Evolutionary conservation across 2,329 filamentous ascomycete genomes (phyloP).

Genomic region (Botryotinia narcissicola): DNA sequence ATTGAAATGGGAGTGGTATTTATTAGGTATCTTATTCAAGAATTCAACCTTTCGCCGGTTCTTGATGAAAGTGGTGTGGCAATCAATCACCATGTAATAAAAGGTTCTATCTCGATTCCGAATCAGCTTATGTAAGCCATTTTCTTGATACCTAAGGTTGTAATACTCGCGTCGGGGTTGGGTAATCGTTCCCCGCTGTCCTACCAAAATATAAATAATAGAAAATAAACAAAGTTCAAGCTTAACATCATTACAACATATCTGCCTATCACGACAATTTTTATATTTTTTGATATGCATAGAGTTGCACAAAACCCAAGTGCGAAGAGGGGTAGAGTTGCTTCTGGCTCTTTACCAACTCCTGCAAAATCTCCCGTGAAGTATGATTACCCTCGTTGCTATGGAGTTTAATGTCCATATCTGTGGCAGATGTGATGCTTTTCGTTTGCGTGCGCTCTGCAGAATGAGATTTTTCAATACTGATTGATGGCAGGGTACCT

Average conservation of each 20-base stretch:
- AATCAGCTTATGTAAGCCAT: not conserved
- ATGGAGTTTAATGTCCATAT: constrained; percentile 2
- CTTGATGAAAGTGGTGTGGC: not conserved
- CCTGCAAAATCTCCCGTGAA: constrained; percentile 41
- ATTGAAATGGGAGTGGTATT: not conserved
- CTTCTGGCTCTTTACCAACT: constrained; percentile 40
- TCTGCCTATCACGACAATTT: not conserved
- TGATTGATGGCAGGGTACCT: constrained; percentile 64
- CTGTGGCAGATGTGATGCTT: constrained; percentile 11
- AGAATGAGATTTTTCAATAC: not conserved
- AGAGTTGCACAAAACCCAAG: constrained; percentile 50
- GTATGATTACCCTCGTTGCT: constrained; percentile 29
- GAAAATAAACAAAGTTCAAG: constrained; percentile 18
- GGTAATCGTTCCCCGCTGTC: not conserved
- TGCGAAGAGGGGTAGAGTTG: constrained; percentile 42
- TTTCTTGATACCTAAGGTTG: not conserved
- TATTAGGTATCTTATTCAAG: not conserved
- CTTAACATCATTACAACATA: not conserved
- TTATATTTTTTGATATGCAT: constrained; percentile 45
- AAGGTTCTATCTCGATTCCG: not conserved
- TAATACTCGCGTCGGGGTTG: not conserved
- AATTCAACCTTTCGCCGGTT: not conserved
- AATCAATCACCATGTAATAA: not conserved
- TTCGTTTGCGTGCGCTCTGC: not conserved
- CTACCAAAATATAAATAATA: constrained; percentile 14